Evolutionary conservation across 345 rosid genomes (phyloP), one percentile per base, ranked within the genome.

Genomic region (Psidium guajava): DNA sequence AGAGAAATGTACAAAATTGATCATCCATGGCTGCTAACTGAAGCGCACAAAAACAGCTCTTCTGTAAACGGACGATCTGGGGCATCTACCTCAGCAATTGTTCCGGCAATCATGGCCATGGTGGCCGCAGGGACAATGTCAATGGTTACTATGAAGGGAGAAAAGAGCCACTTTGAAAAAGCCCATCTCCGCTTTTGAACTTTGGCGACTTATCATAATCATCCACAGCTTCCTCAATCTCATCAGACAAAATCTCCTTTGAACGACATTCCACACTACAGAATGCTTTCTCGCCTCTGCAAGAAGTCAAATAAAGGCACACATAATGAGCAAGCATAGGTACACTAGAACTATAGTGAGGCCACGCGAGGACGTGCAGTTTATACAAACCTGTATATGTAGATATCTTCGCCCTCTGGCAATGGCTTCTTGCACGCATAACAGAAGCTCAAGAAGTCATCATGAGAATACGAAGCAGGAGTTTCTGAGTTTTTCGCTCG

Each of bases 271-370:
- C 89, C 10, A 14, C 85, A 40, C 98, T 94, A 92, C 99, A 97
- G 84, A 97, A 97, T 15, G 96, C 92, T 88, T 92, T 95, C 90
- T 93, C 98, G 49, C 96, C 98, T 82, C 99, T 97, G 93, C 90
- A 91, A 82, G 77, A 85, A 53, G 74, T 53, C 44, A 24, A 27
- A 64, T 57, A 22, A 47, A 28, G 44, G 27, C 69, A 25, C 28
- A 24, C 16, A 82, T n/a, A 42, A 40, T 28, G 21, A 21, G 44
- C 80, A 28, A 82, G 42, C 25, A 50, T 55, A 58, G 52, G 83
- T 55, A 18, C 86, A 52, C 47, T 52, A 75, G 25, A 64, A 64
- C 52, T 11, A 56, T 18, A 16, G 8, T 11, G 6, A 49, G 83
- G 80, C 58, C 53, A 50, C 53, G 32, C 32, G 47, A 51, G 55